These are phyloP conservation scores for Ascochyta lentis DNA, from an alignment of 2,329 filamentous ascomycete genomes.

Conservation along the genomic window DNA sequence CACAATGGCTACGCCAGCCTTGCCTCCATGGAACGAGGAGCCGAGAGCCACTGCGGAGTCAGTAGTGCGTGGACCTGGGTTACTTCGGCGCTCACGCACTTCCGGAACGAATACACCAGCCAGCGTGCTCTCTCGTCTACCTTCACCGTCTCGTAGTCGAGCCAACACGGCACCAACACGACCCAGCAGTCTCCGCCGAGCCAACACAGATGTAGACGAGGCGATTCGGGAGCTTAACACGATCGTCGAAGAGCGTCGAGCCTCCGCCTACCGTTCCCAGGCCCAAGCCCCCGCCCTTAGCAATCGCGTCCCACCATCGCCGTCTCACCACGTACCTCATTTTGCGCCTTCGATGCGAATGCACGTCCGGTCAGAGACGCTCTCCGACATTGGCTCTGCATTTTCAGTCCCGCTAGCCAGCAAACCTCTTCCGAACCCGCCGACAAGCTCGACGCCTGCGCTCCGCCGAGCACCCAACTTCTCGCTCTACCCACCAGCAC, in stretches of 20 bases:
- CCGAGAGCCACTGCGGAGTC: conserved; percentile 28
- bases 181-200: conserved; percentile 46
- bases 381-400: conserved; percentile 57
- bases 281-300: conserved; percentile 36
- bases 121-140: conserved; percentile 39
- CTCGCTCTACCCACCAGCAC: conserved; percentile 33
- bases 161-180: conserved; percentile 47
- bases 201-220: conserved; percentile 51
- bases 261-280: conserved; percentile 44
- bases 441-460: conserved; percentile 8
- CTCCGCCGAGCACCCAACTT: conserved; percentile 31
- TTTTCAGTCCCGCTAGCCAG: conserved; percentile 50
- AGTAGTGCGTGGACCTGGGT: conserved; percentile 24
- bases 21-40: conserved; percentile 37
- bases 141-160: conserved; percentile 44
- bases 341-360: conserved; percentile 55
- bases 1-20: conserved; percentile 31
- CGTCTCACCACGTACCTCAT: conserved; percentile 53
- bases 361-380: conserved; percentile 55
- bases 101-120: conserved; percentile 31
- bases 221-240: conserved; percentile 58
- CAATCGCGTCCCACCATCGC: conserved; percentile 41
- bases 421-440: conserved; percentile 36
- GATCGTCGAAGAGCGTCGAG: conserved; percentile 56
- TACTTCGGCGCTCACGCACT: conserved; percentile 38